Percentiles rank a stretch among this genome's conserved stretches.
Evolutionary conservation across 73 alveolate genomes (phyloP).

Genomic region (Tetrahymena thermophila): DNA sequence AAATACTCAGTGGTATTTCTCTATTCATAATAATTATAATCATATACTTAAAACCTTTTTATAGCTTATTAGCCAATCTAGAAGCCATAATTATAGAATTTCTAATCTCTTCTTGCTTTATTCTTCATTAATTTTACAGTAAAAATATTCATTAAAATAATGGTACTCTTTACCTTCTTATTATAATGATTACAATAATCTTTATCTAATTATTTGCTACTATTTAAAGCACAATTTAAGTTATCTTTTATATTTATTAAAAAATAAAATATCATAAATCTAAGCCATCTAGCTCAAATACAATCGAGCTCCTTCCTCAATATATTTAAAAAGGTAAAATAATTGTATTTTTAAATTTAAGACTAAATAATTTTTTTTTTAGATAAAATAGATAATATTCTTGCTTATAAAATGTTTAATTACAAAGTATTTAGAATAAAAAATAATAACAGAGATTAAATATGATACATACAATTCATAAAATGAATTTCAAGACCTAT

Average conservation of each 20-base stretch:
- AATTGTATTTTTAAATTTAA: too few species aligned
- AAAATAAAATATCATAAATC: too few species aligned
- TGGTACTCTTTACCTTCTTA: neutral
- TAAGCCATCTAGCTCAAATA: neutral
- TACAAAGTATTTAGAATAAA: neutral
- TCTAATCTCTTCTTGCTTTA: neutral
- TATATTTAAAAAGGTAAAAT: neutral
- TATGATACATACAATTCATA: too few species aligned
- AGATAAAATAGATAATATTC: neutral
- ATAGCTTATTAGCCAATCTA: neutral
- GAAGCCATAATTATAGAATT: neutral
- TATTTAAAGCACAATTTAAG: neutral
- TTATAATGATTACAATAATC: neutral
- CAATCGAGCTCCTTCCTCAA: neutral
- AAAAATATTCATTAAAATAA: too few species aligned
- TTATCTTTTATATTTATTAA: too few species aligned
- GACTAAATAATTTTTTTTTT: neutral
- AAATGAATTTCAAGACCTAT: too few species aligned
- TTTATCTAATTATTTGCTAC: neutral
- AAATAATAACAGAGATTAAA: too few species aligned
- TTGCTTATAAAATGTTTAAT: neutral
- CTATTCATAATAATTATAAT: too few species aligned
- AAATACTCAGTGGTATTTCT: neutral
- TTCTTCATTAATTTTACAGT: neutral
- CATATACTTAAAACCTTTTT: neutral